Conservation (phyloP, 495 filamentous ascomycete species). For the Cercophora samala region DNA sequence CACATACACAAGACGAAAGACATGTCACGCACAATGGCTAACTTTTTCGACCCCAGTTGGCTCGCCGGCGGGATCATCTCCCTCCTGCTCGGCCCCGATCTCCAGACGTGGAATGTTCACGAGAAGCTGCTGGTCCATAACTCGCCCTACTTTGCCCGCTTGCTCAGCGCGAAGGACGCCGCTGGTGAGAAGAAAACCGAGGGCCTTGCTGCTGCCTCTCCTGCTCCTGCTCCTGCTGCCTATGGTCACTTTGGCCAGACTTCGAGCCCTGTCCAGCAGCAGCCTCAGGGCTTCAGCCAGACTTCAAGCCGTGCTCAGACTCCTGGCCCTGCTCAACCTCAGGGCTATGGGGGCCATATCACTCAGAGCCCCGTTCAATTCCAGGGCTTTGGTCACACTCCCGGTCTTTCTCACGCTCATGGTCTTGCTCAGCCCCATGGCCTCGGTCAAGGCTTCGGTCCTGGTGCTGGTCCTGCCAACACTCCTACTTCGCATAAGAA, state of each 20-base stretch:
- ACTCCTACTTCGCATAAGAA: neutral
- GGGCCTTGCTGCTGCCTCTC: slow-evolving; percentile 21
- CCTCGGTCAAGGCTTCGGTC: too few species aligned
- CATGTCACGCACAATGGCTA: neutral
- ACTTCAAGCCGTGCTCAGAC: too few species aligned
- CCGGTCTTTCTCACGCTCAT: too few species aligned
- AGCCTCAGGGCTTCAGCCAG: too few species aligned
- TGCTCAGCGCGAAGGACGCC: slow-evolving; percentile 11
- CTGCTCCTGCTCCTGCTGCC: slow-evolving; percentile 12
- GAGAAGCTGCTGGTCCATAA: slow-evolving; percentile 26
- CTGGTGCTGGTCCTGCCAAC: neutral
- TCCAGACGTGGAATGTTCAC: slow-evolving; percentile 25
- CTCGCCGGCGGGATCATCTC: slow-evolving; percentile 27
- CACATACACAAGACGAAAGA: neutral
- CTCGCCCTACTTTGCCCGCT: slow-evolving; percentile 25
- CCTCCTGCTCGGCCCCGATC: slow-evolving; percentile 19
- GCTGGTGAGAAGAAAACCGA: too few species aligned
- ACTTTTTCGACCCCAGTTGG: slow-evolving; percentile 12
- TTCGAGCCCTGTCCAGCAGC: too few species aligned
- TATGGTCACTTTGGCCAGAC: neutral
- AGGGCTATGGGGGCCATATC: too few species aligned
- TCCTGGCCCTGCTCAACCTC: too few species aligned
- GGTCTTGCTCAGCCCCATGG: too few species aligned
- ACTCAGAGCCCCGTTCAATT: too few species aligned
- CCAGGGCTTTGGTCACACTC: too few species aligned